Evolutionary conservation across 805 yeast genomes (phyloP).

Genomic region (Maudiozyma turicensis): DNA sequence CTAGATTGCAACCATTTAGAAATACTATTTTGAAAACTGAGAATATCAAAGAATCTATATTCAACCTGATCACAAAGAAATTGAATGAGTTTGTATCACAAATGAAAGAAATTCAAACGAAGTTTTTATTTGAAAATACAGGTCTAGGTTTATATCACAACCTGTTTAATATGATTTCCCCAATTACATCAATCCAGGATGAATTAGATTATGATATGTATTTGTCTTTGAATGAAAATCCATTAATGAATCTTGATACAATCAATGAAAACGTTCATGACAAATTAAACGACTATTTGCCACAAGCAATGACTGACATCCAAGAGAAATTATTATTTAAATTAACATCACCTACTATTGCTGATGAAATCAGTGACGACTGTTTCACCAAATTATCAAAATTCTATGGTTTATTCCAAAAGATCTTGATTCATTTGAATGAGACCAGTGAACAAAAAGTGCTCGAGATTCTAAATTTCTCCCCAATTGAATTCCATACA

Average conservation of each 20-base stretch:
- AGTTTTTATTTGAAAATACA: constrained; percentile 40
- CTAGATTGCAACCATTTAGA: constrained; percentile 37
- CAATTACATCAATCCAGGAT: constrained; percentile 38
- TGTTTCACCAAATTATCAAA: constrained; percentile 42
- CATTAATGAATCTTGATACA: constrained; percentile 33
- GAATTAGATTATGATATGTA: constrained; percentile 57
- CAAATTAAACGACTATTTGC: constrained; percentile 35
- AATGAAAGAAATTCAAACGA: constrained; percentile 38
- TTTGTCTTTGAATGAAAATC: constrained; percentile 54
- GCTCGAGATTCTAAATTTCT: constrained; percentile 18
- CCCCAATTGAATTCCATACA: constrained; percentile 47
- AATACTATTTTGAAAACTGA: constrained; percentile 25
- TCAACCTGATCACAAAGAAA: constrained; percentile 27
- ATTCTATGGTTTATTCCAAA: constrained; percentile 31
- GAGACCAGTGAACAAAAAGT: constrained; percentile 10
- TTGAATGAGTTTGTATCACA: constrained; percentile 16
- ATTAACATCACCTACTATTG: constrained; percentile 53
- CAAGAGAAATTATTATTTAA: constrained; percentile 47
- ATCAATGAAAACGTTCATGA: constrained; percentile 39
- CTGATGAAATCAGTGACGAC: constrained; percentile 42
- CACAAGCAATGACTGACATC: constrained; percentile 50
- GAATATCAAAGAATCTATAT: constrained; percentile 17
- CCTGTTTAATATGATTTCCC: constrained; percentile 62
- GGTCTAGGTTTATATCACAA: constrained; percentile 52
- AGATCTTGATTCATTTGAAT: constrained; percentile 28